Base-by-base conservation (phyloP, 2,329 filamentous ascomycete species). In the Magnaporthiopsis poae region DNA sequence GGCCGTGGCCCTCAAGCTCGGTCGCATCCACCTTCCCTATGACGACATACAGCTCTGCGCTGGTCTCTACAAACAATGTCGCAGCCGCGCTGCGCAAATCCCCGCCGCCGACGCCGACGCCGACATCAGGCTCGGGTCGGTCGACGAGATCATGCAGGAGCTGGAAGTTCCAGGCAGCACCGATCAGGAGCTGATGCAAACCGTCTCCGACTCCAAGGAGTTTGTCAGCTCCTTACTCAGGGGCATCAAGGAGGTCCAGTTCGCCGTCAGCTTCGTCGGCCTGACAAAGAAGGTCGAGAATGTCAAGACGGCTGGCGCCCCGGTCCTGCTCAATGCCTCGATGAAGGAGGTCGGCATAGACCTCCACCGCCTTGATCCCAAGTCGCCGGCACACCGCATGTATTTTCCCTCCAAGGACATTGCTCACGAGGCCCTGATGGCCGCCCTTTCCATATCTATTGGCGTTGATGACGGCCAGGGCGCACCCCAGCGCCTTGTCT, bases 291-390 rank as follows among this genome's bases (percentile, higher is more conserved):
- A 88, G 72, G 84, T 97, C 15, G 83, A 88, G 59, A 83, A 87
- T 1, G 81, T 91, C 67, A 86, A 88, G 69, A 83, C 88, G 3
- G 82, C 83, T 3, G 86, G 88, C 35, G 82, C 84, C n/a, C 88
- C 91, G 3, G 84, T 96, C 9, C 87, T 90, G 68, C 82, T 97
- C 68, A 96, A 94, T 73, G 85, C 93, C 61, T 92, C 94, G 8
- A 96, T 96, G 85, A 98, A 99, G 76, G 96, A 99, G 75, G 87
- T 99, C 60, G 94, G 94, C 68, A 85, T 99, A 74, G 95, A 99
- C 74, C 81, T 99, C 60, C 89, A 98, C 74, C 88, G 94, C 29
- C 84, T 99, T 66, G 94, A 99, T 75, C 89, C 91, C 60, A 94
- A 91, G 72, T 96, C 93, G 21, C 92, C 95, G 0, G 92, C 94